These are phyloP conservation scores for Debaryomyces tyrocola DNA, from an alignment of 805 yeast genomes.

Conservation along the genomic window DNA sequence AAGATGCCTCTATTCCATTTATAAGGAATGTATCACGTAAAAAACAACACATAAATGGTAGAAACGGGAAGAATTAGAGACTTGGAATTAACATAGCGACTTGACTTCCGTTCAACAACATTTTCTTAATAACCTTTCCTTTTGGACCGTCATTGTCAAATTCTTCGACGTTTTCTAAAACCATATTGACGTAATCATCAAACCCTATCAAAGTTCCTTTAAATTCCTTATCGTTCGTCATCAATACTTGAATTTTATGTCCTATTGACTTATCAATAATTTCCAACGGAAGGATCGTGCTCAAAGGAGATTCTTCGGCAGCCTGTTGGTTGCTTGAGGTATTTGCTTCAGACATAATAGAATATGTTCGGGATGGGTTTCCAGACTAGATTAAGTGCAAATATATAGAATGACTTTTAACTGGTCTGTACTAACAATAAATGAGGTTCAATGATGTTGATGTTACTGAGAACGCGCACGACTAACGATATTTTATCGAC, in stretches of 20 bases:
- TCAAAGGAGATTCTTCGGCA: conserved; percentile 1
- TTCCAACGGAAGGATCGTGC: conserved; percentile 66
- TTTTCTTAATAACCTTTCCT: conserved; percentile 49
- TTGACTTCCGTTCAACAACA: conserved; percentile 71
- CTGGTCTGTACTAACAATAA: not conserved
- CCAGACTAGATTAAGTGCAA: not conserved
- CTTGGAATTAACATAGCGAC: conserved; percentile 58
- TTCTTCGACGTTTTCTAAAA: conserved; percentile 78
- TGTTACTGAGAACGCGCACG: not conserved
- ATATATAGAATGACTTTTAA: not conserved
- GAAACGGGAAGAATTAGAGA: not conserved
- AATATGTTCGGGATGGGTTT: not conserved
- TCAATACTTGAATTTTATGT: conserved; percentile 69
- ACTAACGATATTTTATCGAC: not conserved
- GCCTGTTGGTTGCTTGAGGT: conserved; percentile 5
- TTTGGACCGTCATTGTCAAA: conserved; percentile 43
- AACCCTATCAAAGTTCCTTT: conserved; percentile 88
- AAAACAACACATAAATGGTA: not conserved
- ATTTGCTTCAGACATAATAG: conserved; percentile 4
- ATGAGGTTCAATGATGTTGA: not conserved
- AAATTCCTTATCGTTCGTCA: conserved; percentile 68
- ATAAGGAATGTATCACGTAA: not conserved
- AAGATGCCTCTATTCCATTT: not conserved
- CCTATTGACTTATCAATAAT: conserved; percentile 87
- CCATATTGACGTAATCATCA: conserved; percentile 93